These are phyloP conservation scores for Podaxis sp. DNA, from an alignment of 768 basidiomycete genomes.

Conservation along the genomic window DNA sequence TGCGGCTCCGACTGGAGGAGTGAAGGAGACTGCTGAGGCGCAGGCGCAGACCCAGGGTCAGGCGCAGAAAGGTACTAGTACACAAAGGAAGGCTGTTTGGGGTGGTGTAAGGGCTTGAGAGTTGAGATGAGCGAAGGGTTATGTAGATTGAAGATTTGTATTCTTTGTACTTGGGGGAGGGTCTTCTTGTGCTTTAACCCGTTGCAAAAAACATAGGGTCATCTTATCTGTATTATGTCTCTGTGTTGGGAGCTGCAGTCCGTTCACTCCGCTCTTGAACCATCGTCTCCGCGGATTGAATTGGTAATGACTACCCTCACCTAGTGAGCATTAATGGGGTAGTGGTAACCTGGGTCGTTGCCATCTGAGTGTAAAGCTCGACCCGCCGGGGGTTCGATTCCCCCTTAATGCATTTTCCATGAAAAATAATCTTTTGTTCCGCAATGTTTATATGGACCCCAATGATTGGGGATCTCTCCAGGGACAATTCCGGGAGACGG, in stretches of 20 bases:
- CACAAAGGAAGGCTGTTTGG: slow-evolving; percentile 57
- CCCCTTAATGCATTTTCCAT: slow-evolving; percentile 63
- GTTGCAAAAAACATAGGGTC: neutral
- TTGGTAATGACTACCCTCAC: neutral
- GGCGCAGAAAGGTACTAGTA: slow-evolving; percentile 12
- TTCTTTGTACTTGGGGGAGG: neutral
- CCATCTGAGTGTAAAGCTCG: slow-evolving; percentile 35
- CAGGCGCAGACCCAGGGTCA: slow-evolving; percentile 22
- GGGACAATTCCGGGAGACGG: too few species aligned
- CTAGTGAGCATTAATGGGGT: slow-evolving; percentile 17
- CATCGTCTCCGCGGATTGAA: too few species aligned
- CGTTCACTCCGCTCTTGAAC: too few species aligned
- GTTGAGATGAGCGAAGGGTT: too few species aligned
- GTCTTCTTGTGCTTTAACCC: neutral
- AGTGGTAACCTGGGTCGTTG: slow-evolving; percentile 22
- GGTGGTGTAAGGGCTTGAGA: slow-evolving; percentile 39
- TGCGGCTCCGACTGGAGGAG: slow-evolving; percentile 13
- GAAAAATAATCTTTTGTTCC: too few species aligned
- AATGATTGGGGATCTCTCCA: too few species aligned
- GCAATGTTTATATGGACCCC: too few species aligned
- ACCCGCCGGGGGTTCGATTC: slow-evolving; percentile 90
- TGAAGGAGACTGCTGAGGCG: slow-evolving; percentile 15
- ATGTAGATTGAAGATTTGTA: neutral
- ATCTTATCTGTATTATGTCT: neutral
- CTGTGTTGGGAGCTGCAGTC: too few species aligned